phyloP scores from a whole-genome alignment of 768 basidiomycete genomes.

The Auricularia cornea region DNA sequence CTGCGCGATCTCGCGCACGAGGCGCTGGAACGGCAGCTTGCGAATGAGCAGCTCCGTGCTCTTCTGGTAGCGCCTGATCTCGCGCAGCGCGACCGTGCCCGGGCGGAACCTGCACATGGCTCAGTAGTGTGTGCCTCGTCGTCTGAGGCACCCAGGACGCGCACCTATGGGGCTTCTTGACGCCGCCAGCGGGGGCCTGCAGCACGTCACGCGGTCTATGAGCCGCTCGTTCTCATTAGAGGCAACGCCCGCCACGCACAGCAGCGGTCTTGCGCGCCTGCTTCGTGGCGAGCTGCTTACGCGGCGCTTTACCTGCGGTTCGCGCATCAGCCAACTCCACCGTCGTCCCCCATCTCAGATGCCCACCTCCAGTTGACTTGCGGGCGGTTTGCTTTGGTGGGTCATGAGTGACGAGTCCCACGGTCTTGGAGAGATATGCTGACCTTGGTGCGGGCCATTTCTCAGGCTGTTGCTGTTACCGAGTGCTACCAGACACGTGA shows the following conservation, averaged over 20 bases:
- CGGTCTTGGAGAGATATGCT: background rate
- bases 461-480: background rate
- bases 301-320: conserved; percentile 36
- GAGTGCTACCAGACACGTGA: too few relatives aligned
- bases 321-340: background rate
- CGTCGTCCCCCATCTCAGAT: conserved; percentile 25
- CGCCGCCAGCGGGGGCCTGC: conserved; percentile 34
- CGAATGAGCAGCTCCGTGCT: conserved; percentile 43
- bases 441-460: conserved; percentile 67
- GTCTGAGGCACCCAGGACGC: conserved; percentile 29
- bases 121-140: too few relatives aligned
- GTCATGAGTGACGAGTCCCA: background rate
- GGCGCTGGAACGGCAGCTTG: conserved; percentile 42
- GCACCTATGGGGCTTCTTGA: conserved; percentile 32
- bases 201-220: background rate
- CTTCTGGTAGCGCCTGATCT: conserved; percentile 47
- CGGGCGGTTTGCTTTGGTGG: conserved; percentile 71
- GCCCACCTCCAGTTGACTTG: conserved; percentile 76
- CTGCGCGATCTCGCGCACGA: conserved; percentile 45
- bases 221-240: background rate
- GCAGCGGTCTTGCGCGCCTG: conserved; percentile 53
- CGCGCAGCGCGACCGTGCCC: conserved; percentile 70
- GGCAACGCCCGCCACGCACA: background rate
- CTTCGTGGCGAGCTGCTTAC: conserved; percentile 38
- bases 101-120: conserved; percentile 51